Conservation (phyloP, 768 basidiomycete species). For the Pisolithus sp. region DNA sequence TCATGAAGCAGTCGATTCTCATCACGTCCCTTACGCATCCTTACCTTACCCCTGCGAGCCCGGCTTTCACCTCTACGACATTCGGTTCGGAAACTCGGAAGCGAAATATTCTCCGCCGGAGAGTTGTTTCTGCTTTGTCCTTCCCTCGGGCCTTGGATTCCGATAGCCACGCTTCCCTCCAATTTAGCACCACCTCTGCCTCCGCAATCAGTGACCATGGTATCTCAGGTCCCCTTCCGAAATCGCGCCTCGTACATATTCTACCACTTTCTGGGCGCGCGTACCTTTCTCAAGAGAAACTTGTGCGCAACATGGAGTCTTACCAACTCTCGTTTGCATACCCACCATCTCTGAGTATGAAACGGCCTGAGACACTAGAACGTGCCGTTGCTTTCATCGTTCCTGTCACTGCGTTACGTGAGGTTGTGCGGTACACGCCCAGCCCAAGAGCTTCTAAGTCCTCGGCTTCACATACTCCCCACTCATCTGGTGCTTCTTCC, state of each 20-base stretch:
- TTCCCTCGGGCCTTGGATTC: not conserved
- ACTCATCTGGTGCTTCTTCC: constrained; percentile 3
- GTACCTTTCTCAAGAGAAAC: constrained; percentile 17
- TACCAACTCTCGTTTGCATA: constrained; percentile 32
- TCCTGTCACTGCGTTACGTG: constrained; percentile 18
- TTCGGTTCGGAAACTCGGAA: not conserved
- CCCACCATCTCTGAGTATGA: constrained; percentile 8
- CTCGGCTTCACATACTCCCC: constrained; percentile 4
- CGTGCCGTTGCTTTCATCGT: constrained; percentile 26
- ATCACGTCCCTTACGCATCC: constrained; percentile 34
- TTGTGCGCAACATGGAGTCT: constrained; percentile 32
- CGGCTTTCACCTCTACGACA: constrained; percentile 3
- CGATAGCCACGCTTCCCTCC: constrained; percentile 10
- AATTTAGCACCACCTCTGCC: constrained; percentile 7
- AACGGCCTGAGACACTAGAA: constrained; percentile 10
- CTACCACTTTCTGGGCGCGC: constrained; percentile 16
- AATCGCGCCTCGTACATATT: constrained; percentile 28
- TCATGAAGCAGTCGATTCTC: constrained; percentile 35
- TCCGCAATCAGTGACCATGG: not conserved
- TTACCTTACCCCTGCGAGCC: constrained; percentile 23
- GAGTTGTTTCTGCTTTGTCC: not conserved
- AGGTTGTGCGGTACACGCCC: constrained; percentile 9
- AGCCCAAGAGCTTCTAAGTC: constrained; percentile 3
- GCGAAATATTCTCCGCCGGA: constrained; percentile 13
- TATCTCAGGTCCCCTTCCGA: constrained; percentile 2